A percentile compares a stretch with the other conserved stretches of the same genome.
Conservation (phyloP, 2,329 filamentous ascomycete species). For the Mariannaea elegans region DNA sequence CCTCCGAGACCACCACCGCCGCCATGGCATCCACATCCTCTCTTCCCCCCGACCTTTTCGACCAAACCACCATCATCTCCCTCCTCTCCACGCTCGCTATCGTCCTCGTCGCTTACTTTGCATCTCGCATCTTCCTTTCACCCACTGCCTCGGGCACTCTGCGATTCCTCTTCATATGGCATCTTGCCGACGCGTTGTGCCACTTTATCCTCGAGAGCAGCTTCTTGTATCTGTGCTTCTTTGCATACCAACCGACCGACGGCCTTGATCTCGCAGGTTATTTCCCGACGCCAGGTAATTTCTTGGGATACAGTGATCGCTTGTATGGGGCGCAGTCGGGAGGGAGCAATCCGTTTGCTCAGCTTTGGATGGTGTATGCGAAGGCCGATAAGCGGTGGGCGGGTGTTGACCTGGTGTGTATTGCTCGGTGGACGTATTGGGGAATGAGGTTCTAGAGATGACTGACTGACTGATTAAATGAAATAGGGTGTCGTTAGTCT, state of each 20-base stretch:
- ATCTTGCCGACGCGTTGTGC: constrained; percentile 90
- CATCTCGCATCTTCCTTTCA: constrained; percentile 59
- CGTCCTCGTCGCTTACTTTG: constrained; percentile 56
- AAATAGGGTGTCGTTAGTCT: constrained; percentile 66
- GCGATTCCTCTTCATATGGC: constrained; percentile 91
- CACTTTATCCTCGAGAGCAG: constrained; percentile 91
- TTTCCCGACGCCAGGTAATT: constrained; percentile 62
- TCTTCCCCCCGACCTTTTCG: constrained; percentile 66
- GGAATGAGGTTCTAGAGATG: neutral
- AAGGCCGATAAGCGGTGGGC: constrained; percentile 71
- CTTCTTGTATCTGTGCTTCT: constrained; percentile 95
- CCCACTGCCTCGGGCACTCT: constrained; percentile 61
- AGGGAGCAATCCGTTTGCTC: constrained; percentile 62
- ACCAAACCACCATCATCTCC: constrained; percentile 67
- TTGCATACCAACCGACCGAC: constrained; percentile 58
- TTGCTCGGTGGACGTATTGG: neutral
- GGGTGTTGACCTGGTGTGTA: constrained; percentile 65
- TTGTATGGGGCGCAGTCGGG: constrained; percentile 67
- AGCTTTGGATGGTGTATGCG: constrained; percentile 76
- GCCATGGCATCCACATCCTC: constrained; percentile 29
- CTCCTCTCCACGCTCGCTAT: constrained; percentile 65
- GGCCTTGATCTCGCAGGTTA: constrained; percentile 39
- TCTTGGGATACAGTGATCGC: constrained; percentile 55
- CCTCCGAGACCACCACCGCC: neutral
- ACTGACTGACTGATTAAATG: neutral